A percentile compares a stretch with the other conserved stretches of the same genome.
phyloP scores from a whole-genome alignment of 345 rosid genomes.

The Microthlaspi erraticum region DNA sequence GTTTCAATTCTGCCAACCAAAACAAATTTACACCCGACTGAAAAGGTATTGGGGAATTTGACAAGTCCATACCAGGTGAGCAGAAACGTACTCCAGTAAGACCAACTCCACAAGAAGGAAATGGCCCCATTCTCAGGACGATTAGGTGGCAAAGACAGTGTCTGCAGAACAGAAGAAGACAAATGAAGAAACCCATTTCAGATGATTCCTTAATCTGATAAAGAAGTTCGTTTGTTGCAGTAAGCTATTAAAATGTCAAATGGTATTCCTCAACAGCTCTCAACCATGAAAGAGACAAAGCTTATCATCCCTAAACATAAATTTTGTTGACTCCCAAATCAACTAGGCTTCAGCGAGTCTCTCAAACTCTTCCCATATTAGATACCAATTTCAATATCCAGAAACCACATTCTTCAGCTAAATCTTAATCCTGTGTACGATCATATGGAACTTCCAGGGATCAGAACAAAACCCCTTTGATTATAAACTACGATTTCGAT shows the following conservation, averaged over 20 bases:
- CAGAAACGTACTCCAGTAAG: constrained; percentile 98
- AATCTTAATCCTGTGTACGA: constrained; percentile 3
- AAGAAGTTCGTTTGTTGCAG: background rate
- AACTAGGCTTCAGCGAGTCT: background rate
- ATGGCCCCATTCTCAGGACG: constrained; percentile 61
- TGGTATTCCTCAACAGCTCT: background rate
- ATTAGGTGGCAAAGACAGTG: constrained; percentile 54
- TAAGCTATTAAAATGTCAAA: background rate
- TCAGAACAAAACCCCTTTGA: background rate
- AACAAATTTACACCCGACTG: background rate
- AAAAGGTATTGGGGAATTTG: background rate
- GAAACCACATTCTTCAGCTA: constrained; percentile 13
- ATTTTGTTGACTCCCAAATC: background rate
- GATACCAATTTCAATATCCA: background rate
- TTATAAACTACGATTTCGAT: background rate
- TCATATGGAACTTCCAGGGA: background rate
- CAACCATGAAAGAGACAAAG: background rate
- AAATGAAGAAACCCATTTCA: background rate
- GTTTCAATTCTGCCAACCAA: background rate
- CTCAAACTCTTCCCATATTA: background rate
- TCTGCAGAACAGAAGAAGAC: constrained; percentile 44
- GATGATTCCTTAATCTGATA: background rate
- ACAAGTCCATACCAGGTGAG: constrained; percentile 80
- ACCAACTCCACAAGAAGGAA: constrained; percentile 97
- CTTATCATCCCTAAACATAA: background rate